Base-by-base conservation (phyloP, 2,329 filamentous ascomycete species). In the Penicillium psychrosexuale region DNA sequence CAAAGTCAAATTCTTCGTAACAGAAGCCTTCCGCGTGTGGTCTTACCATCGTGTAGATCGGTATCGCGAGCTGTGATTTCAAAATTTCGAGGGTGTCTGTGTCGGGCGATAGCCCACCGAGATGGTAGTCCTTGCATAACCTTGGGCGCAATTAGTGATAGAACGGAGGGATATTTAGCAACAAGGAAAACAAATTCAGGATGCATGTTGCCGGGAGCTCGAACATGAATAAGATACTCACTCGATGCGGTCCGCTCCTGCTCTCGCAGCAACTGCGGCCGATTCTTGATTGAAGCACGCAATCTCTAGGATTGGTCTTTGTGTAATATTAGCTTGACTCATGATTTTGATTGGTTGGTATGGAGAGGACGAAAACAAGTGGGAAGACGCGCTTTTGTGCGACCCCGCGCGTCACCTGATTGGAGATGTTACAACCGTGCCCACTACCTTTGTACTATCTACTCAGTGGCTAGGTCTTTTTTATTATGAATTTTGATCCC, bases 1-100 rank as follows among this genome's bases (percentile, higher is more conserved):
- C 60, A 27, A 78, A 76, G 24, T 82, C 79, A 0, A 53, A 30
- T 0, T 67, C 47, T 0, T 68, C 66, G 55, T 82, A 82, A 8
- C 61, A 56, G 58, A 83, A 83, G 53, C 75, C 53, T 0, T 76
- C 74, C 1, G 72, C 71, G 8, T 78, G 75, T 0, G 81, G 79
- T 1, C 82, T 75, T 53, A 83, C 78, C 80, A 84, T 83, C 31
- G 80, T 70, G 57, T 79, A 76, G 17, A 83, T 69, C 0, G 80
- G 79, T 42, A 77, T 72, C 6, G 45, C 33, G 22, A 69, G 50
- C 48, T 62, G 43, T 52, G 63, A 22, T 57, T 61, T 63, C 59
- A 71, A 48, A 67, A 60, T 17, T 57, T 46, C 22, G 12, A 34
- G 55, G 27, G n/a, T 73, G 53, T 55, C 62, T 58, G 48, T 27